Conservation (phyloP, 129 eudicot species). For the Artemisia annua region DNA sequence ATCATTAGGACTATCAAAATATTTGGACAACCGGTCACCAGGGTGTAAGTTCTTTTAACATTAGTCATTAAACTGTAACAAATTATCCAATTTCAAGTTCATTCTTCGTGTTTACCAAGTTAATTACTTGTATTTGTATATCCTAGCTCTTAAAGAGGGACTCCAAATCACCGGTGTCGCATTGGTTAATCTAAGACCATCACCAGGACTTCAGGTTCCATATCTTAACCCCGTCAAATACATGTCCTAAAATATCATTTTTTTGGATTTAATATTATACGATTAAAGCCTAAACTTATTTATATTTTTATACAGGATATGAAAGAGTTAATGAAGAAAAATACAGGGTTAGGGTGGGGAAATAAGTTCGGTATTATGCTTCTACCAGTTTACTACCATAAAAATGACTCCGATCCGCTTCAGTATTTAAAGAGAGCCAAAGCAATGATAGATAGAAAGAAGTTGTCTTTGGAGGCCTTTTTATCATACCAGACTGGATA, state of each 20-base stretch:
- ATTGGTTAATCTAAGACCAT: conserved; percentile 71
- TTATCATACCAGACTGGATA: conserved; percentile 47
- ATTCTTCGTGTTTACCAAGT: neutral
- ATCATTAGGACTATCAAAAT: conserved; percentile 73
- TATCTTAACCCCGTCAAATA: neutral
- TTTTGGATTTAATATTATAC: neutral
- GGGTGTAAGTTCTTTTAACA: conserved; percentile 33
- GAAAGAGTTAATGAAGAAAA: conserved; percentile 47
- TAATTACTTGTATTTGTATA: neutral
- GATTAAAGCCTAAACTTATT: neutral
- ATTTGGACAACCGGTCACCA: conserved; percentile 56
- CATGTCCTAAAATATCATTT: neutral
- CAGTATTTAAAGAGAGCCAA: conserved; percentile 60
- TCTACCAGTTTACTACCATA: conserved; percentile 61
- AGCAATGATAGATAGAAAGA: conserved; percentile 71
- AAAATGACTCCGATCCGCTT: conserved; percentile 44
- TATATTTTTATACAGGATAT: conserved; percentile 45
- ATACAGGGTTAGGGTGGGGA: conserved; percentile 55
- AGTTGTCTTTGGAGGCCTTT: conserved; percentile 65
- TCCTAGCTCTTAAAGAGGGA: conserved; percentile 53
- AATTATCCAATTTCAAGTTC: neutral
- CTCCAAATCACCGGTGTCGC: conserved; percentile 68
- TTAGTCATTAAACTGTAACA: neutral
- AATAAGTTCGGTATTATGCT: conserved; percentile 74
- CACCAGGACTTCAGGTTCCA: conserved; percentile 68